phyloP scores from a whole-genome alignment of 371 early-diverging fungal species.

The Basidiobolus meristosporus region DNA sequence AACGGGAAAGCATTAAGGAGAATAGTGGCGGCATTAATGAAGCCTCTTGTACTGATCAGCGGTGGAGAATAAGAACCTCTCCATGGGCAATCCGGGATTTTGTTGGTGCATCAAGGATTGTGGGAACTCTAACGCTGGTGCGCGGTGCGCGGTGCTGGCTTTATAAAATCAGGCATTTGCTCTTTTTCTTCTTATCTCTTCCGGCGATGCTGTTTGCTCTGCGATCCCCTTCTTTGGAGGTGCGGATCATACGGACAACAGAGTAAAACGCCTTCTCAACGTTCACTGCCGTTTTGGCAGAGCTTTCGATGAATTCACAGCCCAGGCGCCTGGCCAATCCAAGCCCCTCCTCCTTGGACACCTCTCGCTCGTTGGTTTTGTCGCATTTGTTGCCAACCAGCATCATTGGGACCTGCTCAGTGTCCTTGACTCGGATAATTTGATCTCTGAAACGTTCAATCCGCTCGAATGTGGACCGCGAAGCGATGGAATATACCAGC shows the following conservation, averaged over 20 bases:
- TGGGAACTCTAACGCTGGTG: no score
- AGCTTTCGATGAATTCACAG: conserved; percentile 73
- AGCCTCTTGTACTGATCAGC: no score
- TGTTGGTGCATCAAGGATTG: no score
- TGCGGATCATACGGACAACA: conserved; percentile 40
- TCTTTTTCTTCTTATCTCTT: conserved; percentile 9
- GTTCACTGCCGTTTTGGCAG: conserved; percentile 77
- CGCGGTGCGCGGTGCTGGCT: no score
- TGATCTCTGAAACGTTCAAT: conserved; percentile 65
- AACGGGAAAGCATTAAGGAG: no score
- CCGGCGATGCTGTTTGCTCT: conserved; percentile 1
- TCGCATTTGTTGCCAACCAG: conserved; percentile 92
- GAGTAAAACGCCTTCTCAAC: conserved; percentile 62
- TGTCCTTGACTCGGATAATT: conserved; percentile 68
- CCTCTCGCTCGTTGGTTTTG: conserved; percentile 49
- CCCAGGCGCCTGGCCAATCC: conserved; percentile 48
- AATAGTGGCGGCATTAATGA: no score
- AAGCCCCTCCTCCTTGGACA: no score
- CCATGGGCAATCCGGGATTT: no score
- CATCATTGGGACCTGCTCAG: conserved; percentile 63
- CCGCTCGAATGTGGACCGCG: conserved; percentile 69
- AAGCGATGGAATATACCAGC: conserved; percentile 74
- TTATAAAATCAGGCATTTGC: conserved; percentile 13
- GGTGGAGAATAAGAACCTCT: no score
- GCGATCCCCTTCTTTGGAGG: conserved; percentile 9